Evolutionary conservation across 2,329 filamentous ascomycete species (phyloP), one percentile per base, ranked within the genome.

Genomic region (Penicillium sp.): DNA sequence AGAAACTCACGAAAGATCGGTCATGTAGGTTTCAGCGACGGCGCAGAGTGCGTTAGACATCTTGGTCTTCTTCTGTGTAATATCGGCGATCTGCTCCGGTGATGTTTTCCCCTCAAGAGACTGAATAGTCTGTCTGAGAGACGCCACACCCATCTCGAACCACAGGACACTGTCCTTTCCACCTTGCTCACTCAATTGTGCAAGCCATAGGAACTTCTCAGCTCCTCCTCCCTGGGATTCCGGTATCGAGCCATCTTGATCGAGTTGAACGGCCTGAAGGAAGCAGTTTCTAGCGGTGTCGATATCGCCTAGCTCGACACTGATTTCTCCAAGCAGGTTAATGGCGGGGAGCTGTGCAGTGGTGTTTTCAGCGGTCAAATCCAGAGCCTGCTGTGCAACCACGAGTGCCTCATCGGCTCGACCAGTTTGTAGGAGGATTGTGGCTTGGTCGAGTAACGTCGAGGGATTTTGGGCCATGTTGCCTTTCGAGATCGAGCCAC

Each of bases 11-110:
- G 90, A 94, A 67, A 97, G 79, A 78, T 99, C 94, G 12, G 94
- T 99, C 94, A 99, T 99, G 81, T 97, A 99, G 50, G 99, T 91
- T 78, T 99, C 94, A 7, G 91, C 88, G 60, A 97, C 91, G 29
- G 90, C 91, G 76, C 95, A 99, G 37, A 99, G 83, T n/a, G 93
- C 91, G 67, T 91, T 91, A 2, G 92, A 91, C 37, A 97, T 82
- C 76, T 94, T 94, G 64, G 82, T 81, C 73, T 89, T 89, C 80
- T 91, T 90, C 75, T 92, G 90, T 29, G 87, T 83, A 41, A 86
- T 52, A 37, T 80, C 68, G 25, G 78, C 60, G 25, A 71, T 63
- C 40, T 76, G 67, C 62, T 76, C 60, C 17, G 74, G 56, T 62
- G 73, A 69, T 59, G 75, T 62, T 33, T 76, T 78, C 57, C 80